Base-by-base conservation (phyloP, 2,329 filamentous ascomycete species). In the Diaporthe sp. region DNA sequence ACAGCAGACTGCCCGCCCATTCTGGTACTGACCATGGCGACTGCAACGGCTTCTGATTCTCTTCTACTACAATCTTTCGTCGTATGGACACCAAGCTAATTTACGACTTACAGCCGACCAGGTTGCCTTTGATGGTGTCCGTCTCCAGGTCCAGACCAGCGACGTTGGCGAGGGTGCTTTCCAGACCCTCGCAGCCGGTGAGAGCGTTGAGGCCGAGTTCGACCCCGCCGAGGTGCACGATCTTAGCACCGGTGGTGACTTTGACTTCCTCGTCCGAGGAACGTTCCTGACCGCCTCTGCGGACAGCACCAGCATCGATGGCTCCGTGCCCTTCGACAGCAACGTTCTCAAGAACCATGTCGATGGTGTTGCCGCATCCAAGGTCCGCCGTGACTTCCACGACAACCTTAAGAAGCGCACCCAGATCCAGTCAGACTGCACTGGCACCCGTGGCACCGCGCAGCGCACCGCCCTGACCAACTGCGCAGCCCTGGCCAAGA, bases 281-380 rank as follows among this genome's bases (percentile, higher is more conserved):
- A 85, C 87, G 15, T 86, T 94, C 58, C 88, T 90, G 12, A 89
- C 88, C 73, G 89, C 91, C 42, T 85, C 86, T 31, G 84, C 84
- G 58, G 85, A 87, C 79, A 87, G 86, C 28, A 91, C 86, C 62
- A 83, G 87, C 55, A 86, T 94, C 49, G 82, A 87, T 13, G 91
- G 89, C 67, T 87, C 87, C 59, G 81, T 93, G 3, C 81, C 87
- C 15, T 94, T 89, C 83, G 83, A 86, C 71, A 91, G 89, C 80
- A 93, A 94, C 83, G 85, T 86, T 22, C 82, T 94, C 65, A 86
- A 86, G 70, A 85, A 92, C 76, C 82, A 86, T 8, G 85, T 94
- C 57, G 88, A 94, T 77, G 91, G 89, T 25, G 83, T 83, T 15
- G 81, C 87, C 67, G 92, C 92, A 13, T 86, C 86, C 61, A 84